phyloP scores from a whole-genome alignment of 2,329 filamentous ascomycete genomes.

The Trichoderma hamatum region DNA sequence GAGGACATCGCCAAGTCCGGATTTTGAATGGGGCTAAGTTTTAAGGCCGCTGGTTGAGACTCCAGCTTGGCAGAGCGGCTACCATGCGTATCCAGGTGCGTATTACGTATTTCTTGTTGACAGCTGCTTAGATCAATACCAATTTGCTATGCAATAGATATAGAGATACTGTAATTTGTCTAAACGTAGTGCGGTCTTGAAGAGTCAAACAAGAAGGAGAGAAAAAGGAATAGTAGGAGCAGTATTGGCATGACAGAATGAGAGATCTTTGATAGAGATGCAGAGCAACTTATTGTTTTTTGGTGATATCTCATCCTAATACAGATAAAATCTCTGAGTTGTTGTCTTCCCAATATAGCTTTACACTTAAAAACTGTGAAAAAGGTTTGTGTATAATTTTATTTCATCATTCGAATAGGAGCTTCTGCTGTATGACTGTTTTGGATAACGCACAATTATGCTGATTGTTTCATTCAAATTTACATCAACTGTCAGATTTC shows the following conservation, averaged over 20 bases:
- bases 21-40: constrained; percentile 9
- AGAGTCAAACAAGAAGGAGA: background rate
- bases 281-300: background rate
- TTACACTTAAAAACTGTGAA: no score
- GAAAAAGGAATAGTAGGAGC: background rate
- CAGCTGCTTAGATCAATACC: background rate
- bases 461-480: background rate
- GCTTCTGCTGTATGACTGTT: no score
- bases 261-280: no score
- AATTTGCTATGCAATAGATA: background rate
- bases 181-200: background rate
- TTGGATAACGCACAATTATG: background rate
- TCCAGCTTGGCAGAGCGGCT: background rate
- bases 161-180: background rate
- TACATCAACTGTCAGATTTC: background rate
- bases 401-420: no score
- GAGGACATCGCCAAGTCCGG: background rate
- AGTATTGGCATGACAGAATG: background rate
- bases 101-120: background rate
- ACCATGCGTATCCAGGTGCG: background rate
- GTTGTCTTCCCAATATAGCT: no score
- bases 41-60: background rate
- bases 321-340: no score
- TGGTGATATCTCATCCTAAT: background rate
- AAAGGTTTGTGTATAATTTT: no score